Evolutionary conservation across 2,329 filamentous ascomycete species (phyloP).

Genomic region (Exophiala calicioides): DNA sequence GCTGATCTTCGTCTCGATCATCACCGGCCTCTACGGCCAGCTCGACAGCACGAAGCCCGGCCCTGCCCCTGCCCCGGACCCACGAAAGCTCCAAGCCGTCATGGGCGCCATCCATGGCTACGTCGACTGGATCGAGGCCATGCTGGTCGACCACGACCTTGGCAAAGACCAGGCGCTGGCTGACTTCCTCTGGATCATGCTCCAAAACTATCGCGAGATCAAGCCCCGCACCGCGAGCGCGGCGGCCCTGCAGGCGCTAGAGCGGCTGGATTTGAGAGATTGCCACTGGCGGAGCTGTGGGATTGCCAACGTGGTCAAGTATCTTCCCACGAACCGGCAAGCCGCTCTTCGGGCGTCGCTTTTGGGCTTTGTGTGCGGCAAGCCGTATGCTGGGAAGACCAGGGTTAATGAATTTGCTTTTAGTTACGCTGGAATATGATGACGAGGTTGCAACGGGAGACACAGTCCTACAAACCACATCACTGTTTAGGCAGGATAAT

Average conservation of each 20-base stretch:
- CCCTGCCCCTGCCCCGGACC: not conserved
- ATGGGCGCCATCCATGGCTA: constrained; percentile 12
- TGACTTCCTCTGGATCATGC: constrained; percentile 23
- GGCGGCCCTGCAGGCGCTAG: constrained; percentile 2
- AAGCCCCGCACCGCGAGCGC: constrained; percentile 4
- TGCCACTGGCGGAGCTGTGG: constrained; percentile 21
- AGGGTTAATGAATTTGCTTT: constrained; percentile 19
- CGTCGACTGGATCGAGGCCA: constrained; percentile 8
- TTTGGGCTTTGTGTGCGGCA: constrained; percentile 13
- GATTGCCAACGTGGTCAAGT: constrained; percentile 20
- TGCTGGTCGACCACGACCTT: constrained; percentile 18
- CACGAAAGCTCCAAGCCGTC: constrained; percentile 7
- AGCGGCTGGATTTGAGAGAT: constrained; percentile 11
- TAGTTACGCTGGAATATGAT: constrained; percentile 12
- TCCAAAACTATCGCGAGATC: constrained; percentile 17
- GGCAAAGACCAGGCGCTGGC: constrained; percentile 13
- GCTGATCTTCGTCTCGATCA: constrained; percentile 14
- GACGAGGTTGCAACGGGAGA: no score
- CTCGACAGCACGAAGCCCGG: constrained; percentile 1
- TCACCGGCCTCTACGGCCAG: constrained; percentile 10
- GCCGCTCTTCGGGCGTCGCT: constrained; percentile 10
- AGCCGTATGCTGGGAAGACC: constrained; percentile 14
- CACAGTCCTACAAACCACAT: no score
- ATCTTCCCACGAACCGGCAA: constrained; percentile 15
- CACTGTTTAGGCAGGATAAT: no score